Evolutionary conservation across 768 basidiomycete genomes (phyloP), one percentile per base, ranked within the genome.

Genomic region (Boletus rufocinnamomeus): DNA sequence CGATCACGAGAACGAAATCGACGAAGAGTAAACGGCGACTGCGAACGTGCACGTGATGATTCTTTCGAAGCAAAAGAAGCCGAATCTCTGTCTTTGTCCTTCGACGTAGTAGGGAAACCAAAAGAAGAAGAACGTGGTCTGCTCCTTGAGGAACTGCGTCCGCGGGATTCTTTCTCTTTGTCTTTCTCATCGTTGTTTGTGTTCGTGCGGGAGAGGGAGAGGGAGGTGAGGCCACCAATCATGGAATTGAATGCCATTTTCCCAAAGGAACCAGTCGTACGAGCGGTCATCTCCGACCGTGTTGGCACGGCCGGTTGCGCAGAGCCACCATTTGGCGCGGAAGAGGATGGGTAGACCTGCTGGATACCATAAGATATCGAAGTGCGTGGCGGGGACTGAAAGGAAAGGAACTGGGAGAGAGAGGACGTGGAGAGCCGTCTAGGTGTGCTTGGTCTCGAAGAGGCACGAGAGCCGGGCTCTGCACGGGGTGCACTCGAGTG

Each of bases 11-110:
- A 76, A 60, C 89, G 82, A 56, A 85, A 82, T 35, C 89, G 80
- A 44, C 91, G 80, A 56, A 92, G 82, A 44, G 77, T 78, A 71
- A 97, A 96, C 43, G 95, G 91, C 2, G 93, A 92, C 64, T 86
- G 80, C 47, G 90, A 88, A 40, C 92, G 85, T 16, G 88, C 81
- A 57, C 89, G 88, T 13, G 79, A 78, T 5, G 73, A 72, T 49
- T 80, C 82, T 51, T 80, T 80, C n/a, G 82, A 81, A 23, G 64
- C 62, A 41, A 71, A 61, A 23, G 82, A 81, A 46, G 74, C 68
- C 72, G 38, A 71, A 38, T 69, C 75, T 45, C 69, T 72, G 25
- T 66, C 64, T 13, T 74, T 72, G 19, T 74, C 71, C 40, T 75
- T 76, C 5, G 64, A 25, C 11, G 72, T 59, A 16, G 74, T 58